Conservation (phyloP, 768 basidiomycete genomes). For the Tylopilus cervinicoccineus region DNA sequence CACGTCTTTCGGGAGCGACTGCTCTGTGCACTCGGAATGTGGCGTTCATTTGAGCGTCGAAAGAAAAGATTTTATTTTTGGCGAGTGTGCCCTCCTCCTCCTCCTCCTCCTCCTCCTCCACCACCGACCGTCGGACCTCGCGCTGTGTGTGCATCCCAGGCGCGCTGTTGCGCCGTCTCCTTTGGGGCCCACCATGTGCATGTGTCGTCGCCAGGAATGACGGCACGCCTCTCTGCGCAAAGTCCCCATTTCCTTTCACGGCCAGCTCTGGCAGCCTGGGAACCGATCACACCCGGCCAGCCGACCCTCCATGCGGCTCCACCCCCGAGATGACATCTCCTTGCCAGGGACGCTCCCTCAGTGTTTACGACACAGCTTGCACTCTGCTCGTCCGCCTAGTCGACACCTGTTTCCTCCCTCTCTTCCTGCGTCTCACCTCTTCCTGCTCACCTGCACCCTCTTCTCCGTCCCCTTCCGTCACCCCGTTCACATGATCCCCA, state of each 20-base stretch:
- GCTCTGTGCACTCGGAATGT: background rate
- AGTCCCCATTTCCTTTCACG: slow-evolving; percentile 14
- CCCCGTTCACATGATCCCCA: slow-evolving; percentile 7
- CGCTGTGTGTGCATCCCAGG: background rate
- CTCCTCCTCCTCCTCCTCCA: background rate
- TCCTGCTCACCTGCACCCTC: background rate
- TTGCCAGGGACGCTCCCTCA: slow-evolving; percentile 11
- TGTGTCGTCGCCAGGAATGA: slow-evolving; percentile 10
- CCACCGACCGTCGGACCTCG: background rate
- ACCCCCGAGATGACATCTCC: too few species aligned
- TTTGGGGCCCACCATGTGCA: slow-evolving; percentile 14
- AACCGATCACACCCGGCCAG: background rate
- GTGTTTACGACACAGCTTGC: slow-evolving; percentile 25
- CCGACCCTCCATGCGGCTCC: too few species aligned
- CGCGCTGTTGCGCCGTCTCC: slow-evolving; percentile 13
- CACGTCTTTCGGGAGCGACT: slow-evolving; percentile 14
- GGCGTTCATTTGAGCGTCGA: background rate
- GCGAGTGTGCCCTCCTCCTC: background rate
- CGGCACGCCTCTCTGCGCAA: slow-evolving; percentile 6
- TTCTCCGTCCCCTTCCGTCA: slow-evolving; percentile 13
- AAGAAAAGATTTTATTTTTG: too few species aligned
- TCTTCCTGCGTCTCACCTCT: slow-evolving; percentile 11
- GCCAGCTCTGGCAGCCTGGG: background rate
- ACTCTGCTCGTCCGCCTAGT: too few species aligned
- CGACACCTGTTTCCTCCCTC: slow-evolving; percentile 19